Evolutionary conservation across 441 rosid genomes (phyloP), one percentile per base, ranked within the genome.

Genomic region (Syzygium syzygioides): DNA sequence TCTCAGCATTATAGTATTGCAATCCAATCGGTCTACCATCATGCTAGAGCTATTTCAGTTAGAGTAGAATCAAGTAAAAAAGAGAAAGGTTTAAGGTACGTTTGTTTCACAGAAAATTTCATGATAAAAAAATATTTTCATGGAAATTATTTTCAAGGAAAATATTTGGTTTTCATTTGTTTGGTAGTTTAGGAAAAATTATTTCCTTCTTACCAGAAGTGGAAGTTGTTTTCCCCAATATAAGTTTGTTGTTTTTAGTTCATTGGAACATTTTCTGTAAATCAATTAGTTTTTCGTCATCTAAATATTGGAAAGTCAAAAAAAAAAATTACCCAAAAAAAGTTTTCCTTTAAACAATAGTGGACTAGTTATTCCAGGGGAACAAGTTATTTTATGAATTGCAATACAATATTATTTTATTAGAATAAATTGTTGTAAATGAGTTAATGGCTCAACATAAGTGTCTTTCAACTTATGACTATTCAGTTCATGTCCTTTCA

Each of bases 81-180:
- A 68, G 48, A 68, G 26, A 34, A 64, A 64, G 14, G 26, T 68
- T 5, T 34, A 11, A 7, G 3, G 25, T 0, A 5, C 15, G 0
- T 37, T 71, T 11, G 2, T 20, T 71, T 37, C 1, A 71, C 3
- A 14, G 15, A 37, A 71, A 71, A 37, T 0, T 71, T 37, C 3
- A 20, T 20, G 2, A 5, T 5, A 71, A 37, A 1, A 71, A 71
- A 37, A 19, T 71, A 20, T 2, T 18, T 8, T 68, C 45, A 18
- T 66, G 20, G 1, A 66, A 1, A 66, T 30, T 8, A 30, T 30
- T 66, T 64, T 11, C 3, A 34, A 71, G 50, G 50, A 71, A 71
- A 37, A 3, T 0, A 4, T 71, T 37, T 71, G 20, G 28, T 6
- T 71, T 1, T 3, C 7, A 3, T 1, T 20, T 71, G 1, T 37